phyloP scores from a whole-genome alignment of 148 eudicot genomes.

The Amaranthus palmeri region DNA sequence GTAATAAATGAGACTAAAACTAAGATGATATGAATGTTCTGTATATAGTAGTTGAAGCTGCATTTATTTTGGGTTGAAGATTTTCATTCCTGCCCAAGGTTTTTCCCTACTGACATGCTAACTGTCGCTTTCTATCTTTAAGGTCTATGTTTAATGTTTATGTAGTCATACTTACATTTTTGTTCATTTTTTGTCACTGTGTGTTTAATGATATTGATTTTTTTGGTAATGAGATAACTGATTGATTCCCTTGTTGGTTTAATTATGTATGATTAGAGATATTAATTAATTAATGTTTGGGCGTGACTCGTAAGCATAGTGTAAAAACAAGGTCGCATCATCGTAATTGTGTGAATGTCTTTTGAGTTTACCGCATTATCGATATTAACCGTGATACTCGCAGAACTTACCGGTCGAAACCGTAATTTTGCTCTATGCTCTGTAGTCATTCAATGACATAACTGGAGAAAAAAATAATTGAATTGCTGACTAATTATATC shows the following conservation, averaged over 20 bases:
- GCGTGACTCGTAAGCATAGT: too few species aligned
- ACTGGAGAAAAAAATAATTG: background rate
- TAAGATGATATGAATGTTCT: constrained; percentile 6
- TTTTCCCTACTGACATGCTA: background rate
- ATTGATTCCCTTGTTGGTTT: too few species aligned
- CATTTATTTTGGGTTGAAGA: background rate
- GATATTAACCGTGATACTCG: too few species aligned
- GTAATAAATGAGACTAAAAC: constrained; percentile 4
- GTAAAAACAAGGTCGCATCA: too few species aligned
- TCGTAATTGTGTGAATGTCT: too few species aligned
- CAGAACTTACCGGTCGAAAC: too few species aligned
- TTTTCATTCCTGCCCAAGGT: background rate
- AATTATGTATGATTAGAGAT: too few species aligned
- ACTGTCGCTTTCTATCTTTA: constrained; percentile 10
- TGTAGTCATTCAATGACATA: too few species aligned
- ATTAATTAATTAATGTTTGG: too few species aligned
- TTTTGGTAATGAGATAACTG: background rate
- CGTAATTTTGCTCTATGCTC: too few species aligned
- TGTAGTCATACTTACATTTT: constrained; percentile 1
- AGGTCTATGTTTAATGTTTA: constrained; percentile 15
- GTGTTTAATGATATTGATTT: background rate
- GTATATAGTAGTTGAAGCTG: constrained; percentile 13
- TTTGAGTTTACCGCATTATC: too few species aligned
- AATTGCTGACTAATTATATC: constrained; percentile 14
- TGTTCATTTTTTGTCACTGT: background rate